A percentile compares a stretch with the other conserved stretches of the same genome.
phyloP scores from a whole-genome alignment of 805 yeast species.

The Torulaspora microellipsoides region DNA sequence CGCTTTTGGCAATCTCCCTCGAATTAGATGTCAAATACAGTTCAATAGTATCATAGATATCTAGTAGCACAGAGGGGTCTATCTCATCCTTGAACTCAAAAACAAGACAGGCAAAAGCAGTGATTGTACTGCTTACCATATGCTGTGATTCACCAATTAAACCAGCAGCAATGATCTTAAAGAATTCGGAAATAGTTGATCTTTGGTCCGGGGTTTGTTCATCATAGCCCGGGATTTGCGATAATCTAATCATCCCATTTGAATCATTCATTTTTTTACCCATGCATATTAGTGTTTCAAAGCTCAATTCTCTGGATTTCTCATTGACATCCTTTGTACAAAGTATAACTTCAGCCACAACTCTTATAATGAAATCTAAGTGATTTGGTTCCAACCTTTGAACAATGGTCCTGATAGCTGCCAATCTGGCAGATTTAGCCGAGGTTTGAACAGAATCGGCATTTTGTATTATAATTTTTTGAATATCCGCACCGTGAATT shows the following conservation, averaged over 20 bases:
- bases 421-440: conserved; percentile 75
- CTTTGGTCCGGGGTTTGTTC: conserved; percentile 52
- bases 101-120: conserved; percentile 80
- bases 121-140: conserved; percentile 95
- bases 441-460: conserved; percentile 57
- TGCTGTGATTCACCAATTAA: conserved; percentile 89
- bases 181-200: conserved; percentile 74
- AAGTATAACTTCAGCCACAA: conserved; percentile 82
- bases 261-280: conserved; percentile 67
- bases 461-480: conserved; percentile 54
- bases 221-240: conserved; percentile 64
- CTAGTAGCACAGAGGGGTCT: conserved; percentile 56
- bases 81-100: conserved; percentile 77
- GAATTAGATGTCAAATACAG: conserved; percentile 85
- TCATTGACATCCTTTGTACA: conserved; percentile 92
- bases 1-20: conserved; percentile 89
- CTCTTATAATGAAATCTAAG: conserved; percentile 71
- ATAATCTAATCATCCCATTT: conserved; percentile 63
- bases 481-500: conserved; percentile 53
- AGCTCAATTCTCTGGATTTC: conserved; percentile 80
- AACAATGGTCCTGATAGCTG: conserved; percentile 58
- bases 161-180: conserved; percentile 95
- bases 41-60: conserved; percentile 81
- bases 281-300: conserved; percentile 69
- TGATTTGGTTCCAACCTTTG: conserved; percentile 59